A percentile compares a stretch with the other conserved stretches of the same genome.
These are phyloP conservation scores for Colletotrichum salicis DNA, from an alignment of 2,329 filamentous ascomycete genomes.

Conservation along the genomic window DNA sequence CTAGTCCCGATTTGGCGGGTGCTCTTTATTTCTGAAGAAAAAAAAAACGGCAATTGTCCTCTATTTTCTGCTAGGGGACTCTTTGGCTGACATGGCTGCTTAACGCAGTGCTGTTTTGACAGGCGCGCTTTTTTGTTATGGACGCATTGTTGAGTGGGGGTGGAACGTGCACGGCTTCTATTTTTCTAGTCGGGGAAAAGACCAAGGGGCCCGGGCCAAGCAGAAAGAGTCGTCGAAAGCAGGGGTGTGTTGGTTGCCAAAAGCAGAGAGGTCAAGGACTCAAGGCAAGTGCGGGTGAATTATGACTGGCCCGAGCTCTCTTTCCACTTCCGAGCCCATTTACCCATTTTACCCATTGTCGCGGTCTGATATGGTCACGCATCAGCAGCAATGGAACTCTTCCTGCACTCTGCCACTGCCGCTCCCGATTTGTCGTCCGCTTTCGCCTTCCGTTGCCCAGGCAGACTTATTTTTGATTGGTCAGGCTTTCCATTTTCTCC, in stretches of 20 bases:
- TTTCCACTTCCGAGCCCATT: background rate
- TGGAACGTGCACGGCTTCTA: constrained; percentile 19
- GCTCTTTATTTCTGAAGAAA: constrained; percentile 29
- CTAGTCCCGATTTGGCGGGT: constrained; percentile 39
- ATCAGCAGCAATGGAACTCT: constrained; percentile 10
- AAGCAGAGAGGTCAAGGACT: constrained; percentile 1
- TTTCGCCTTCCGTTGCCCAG: background rate
- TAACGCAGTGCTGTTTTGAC: constrained; percentile 13
- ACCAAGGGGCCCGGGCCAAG: background rate
- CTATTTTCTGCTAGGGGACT: constrained; percentile 34
- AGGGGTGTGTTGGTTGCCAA: constrained; percentile 12
- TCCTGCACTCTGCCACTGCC: background rate
- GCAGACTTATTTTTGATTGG: constrained; percentile 33
- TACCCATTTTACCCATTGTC: background rate
- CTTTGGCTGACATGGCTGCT: constrained; percentile 24
- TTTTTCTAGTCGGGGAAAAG: constrained; percentile 9
- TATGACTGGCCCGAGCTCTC: constrained; percentile 24
- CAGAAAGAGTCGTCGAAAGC: background rate
- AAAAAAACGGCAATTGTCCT: constrained; percentile 35
- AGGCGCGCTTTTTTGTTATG: constrained; percentile 21
- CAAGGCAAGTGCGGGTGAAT: constrained; percentile 1
- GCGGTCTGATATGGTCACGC: constrained; percentile 12
- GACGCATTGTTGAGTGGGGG: constrained; percentile 10
- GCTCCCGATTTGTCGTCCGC: background rate
- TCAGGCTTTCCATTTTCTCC: background rate